Percentiles rank a stretch among this genome's conserved stretches.
Evolutionary conservation across 2,329 filamentous ascomycete genomes (phyloP).

Genomic region (Sporothrix schenckii): DNA sequence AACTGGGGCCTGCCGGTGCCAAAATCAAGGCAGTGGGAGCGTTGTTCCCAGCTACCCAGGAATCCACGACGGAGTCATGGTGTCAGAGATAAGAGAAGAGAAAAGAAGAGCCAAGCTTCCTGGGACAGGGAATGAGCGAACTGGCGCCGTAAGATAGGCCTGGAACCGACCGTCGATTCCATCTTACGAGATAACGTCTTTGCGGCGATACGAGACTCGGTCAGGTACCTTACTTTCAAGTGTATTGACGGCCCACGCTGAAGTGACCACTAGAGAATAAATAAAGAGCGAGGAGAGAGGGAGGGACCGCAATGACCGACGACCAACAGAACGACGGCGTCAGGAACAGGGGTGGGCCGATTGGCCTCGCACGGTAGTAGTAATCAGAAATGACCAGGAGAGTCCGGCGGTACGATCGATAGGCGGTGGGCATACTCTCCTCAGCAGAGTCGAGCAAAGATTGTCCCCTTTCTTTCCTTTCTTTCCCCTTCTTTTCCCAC

Average conservation of each 20-base stretch:
- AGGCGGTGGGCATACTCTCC: slow-evolving; percentile 5
- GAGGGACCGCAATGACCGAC: too few species aligned
- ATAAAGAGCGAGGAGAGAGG: background rate
- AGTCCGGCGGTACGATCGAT: slow-evolving; percentile 26
- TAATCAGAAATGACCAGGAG: background rate
- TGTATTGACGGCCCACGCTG: background rate
- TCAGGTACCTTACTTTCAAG: slow-evolving; percentile 11
- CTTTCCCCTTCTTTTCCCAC: background rate
- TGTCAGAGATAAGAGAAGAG: slow-evolving; percentile 5
- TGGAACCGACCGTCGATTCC: background rate
- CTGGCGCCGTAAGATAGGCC: slow-evolving; percentile 2
- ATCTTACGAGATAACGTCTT: background rate
- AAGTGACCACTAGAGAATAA: slow-evolving; percentile 25
- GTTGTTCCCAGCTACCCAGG: background rate
- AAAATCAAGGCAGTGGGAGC: slow-evolving; percentile 13
- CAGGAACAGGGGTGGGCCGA: slow-evolving; percentile 12
- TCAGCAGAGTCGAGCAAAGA: background rate
- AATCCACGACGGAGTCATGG: slow-evolving; percentile 7
- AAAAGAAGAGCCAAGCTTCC: background rate
- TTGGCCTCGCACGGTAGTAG: slow-evolving; percentile 16
- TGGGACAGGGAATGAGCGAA: background rate
- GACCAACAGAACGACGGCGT: background rate
- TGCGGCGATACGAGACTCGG: slow-evolving; percentile 5
- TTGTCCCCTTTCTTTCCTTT: background rate
- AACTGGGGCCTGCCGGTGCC: background rate